Evolutionary conservation across 169 alveolate species (phyloP).

Genomic region (Amoebophrya sp.): DNA sequence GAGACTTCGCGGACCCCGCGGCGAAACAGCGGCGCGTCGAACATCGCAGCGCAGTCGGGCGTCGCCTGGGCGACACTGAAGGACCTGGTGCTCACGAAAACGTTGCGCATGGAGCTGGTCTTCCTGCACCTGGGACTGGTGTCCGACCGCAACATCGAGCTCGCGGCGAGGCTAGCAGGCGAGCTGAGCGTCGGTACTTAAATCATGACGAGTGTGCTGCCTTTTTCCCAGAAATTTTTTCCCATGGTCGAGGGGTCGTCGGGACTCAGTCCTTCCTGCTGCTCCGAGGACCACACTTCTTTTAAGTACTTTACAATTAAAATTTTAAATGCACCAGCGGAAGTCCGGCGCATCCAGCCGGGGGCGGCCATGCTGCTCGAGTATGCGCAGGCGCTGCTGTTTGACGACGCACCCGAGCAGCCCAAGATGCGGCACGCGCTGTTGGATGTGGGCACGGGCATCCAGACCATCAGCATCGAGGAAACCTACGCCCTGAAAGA

Average conservation of each 20-base stretch:
- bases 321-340: background rate
- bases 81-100: background rate
- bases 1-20: no score
- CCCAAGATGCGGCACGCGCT: background rate
- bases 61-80: background rate
- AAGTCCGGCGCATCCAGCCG: background rate
- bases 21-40: no score
- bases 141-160: background rate
- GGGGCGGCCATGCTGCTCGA: background rate
- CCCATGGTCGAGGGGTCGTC: no score
- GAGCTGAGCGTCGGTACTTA: background rate
- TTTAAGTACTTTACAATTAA: background rate
- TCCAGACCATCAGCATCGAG: background rate
- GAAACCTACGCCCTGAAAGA: background rate
- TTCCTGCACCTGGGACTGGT: background rate
- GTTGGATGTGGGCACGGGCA: background rate
- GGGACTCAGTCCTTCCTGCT: background rate
- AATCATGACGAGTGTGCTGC: no score
- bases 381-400: background rate
- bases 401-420: background rate
- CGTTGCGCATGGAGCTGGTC: background rate
- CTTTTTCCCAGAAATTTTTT: no score
- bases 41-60: no score
- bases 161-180: background rate
- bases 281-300: background rate